These are phyloP conservation scores for Nicotiana rustica DNA, from an alignment of 305 asterid genomes.

Conservation along the genomic window DNA sequence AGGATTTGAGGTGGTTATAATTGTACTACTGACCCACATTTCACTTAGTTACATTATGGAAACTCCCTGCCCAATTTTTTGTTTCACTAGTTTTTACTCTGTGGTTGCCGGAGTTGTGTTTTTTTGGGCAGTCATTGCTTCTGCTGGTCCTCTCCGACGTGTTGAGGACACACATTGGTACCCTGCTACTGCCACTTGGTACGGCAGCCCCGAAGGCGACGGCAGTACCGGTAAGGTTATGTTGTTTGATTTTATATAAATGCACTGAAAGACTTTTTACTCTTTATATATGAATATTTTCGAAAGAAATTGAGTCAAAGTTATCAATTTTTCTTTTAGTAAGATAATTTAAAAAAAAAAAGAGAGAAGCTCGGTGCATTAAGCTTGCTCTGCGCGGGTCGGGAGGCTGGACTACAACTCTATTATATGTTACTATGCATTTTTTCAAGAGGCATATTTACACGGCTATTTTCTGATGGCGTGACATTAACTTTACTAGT, in stretches of 20 bases:
- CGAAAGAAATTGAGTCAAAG: neutral
- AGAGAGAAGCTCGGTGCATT: too few relatives aligned
- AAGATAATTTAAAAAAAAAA: too few relatives aligned
- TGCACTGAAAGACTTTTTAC: too few relatives aligned
- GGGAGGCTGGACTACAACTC: too few relatives aligned
- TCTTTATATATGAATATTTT: too few relatives aligned
- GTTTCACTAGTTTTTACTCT: conserved; percentile 30
- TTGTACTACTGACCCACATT: neutral
- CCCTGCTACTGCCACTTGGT: conserved; percentile 96
- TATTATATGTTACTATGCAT: too few relatives aligned
- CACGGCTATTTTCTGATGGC: too few relatives aligned
- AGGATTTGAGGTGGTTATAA: conserved; percentile 16
- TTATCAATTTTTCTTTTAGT: neutral
- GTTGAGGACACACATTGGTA: conserved; percentile 58
- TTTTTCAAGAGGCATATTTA: too few relatives aligned
- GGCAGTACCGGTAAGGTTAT: conserved; percentile 66
- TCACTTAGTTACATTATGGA: conserved; percentile 46
- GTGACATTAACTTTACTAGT: too few relatives aligned
- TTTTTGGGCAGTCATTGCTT: conserved; percentile 26
- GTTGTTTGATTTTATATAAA: too few relatives aligned
- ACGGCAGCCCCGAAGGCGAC: conserved; percentile 96
- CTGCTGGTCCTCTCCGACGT: conserved; percentile 41
- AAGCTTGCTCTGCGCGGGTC: too few relatives aligned
- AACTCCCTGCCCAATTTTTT: conserved; percentile 3
- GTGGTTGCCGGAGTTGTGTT: conserved; percentile 21